These are phyloP conservation scores for Ceratocystiopsis sp. DNA, from an alignment of 2,329 filamentous ascomycete genomes.

Conservation along the genomic window DNA sequence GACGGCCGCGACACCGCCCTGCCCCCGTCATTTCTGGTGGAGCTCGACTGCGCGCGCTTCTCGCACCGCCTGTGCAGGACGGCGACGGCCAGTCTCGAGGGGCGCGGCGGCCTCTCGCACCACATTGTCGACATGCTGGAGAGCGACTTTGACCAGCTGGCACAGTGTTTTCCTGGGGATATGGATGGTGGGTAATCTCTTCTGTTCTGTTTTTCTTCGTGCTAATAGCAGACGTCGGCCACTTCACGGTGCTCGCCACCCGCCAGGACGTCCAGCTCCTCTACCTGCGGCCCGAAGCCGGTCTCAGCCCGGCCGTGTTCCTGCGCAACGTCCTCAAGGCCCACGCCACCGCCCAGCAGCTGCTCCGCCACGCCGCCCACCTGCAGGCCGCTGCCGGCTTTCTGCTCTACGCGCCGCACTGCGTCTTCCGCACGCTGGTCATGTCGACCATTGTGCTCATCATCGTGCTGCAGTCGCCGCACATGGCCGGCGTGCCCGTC, in stretches of 20 bases:
- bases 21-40: conserved; percentile 26
- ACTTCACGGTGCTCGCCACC: conserved; percentile 30
- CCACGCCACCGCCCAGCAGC: conserved; percentile 29
- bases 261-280: conserved; percentile 36
- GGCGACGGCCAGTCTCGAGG: conserved; percentile 29
- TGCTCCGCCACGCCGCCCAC: conserved; percentile 25
- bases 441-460: conserved; percentile 28
- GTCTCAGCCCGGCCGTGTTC: conserved; percentile 20
- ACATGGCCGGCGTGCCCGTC: conserved; percentile 17
- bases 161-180: conserved; percentile 25
- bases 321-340: conserved; percentile 27
- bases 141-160: conserved; percentile 32
- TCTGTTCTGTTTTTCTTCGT: background rate
- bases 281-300: conserved; percentile 30
- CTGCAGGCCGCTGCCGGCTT: conserved; percentile 24
- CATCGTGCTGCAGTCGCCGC: conserved; percentile 28
- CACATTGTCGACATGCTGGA: conserved; percentile 30
- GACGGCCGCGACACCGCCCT: conserved; percentile 17
- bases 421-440: conserved; percentile 29
- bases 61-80: conserved; percentile 30
- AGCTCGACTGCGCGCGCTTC: conserved; percentile 33
- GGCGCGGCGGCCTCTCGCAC: conserved; percentile 27
- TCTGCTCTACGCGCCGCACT: conserved; percentile 31
- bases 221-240: conserved; percentile 24
- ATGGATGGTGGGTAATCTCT: conserved; percentile 23